Evolutionary conservation across 352 stramenopile species (phyloP).

Genomic region (Globisporangium abappressorium): DNA sequence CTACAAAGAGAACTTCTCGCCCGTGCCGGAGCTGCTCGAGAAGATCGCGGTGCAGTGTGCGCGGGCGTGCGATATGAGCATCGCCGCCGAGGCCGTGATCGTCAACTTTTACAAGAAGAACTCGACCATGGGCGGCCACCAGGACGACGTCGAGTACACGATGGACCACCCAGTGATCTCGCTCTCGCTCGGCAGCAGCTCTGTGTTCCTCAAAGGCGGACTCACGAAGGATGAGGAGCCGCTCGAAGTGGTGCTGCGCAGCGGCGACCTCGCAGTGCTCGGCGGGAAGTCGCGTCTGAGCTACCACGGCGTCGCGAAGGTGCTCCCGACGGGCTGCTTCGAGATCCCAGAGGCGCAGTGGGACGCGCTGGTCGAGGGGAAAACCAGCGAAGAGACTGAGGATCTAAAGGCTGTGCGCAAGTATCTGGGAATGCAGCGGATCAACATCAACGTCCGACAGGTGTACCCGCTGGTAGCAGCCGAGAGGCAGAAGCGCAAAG

Average conservation of each 20-base stretch:
- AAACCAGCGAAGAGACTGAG: constrained; percentile 17
- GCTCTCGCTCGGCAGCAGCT: constrained; percentile 63
- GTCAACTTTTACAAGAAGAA: constrained; percentile 83
- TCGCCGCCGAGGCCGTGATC: constrained; percentile 68
- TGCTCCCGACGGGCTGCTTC: constrained; percentile 45
- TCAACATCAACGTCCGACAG: constrained; percentile 84
- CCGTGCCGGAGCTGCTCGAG: constrained; percentile 42
- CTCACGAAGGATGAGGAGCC: constrained; percentile 58
- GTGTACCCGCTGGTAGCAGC: constrained; percentile 42
- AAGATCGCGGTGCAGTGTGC: constrained; percentile 42
- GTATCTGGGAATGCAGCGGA: constrained; percentile 58
- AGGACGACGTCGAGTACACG: constrained; percentile 83
- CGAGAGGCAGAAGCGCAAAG: not conserved
- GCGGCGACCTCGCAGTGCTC: constrained; percentile 68
- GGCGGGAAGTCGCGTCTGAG: constrained; percentile 57
- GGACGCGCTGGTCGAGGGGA: constrained; percentile 17
- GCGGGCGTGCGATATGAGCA: constrained; percentile 45
- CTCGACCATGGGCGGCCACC: constrained; percentile 78
- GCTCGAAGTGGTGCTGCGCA: constrained; percentile 61
- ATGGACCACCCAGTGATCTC: constrained; percentile 83
- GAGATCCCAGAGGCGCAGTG: constrained; percentile 26
- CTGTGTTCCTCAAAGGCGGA: constrained; percentile 76
- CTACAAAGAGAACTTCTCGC: constrained; percentile 47
- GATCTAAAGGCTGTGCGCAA: constrained; percentile 39
- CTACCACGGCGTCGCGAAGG: constrained; percentile 66